Base-by-base conservation (phyloP, 192 early-diverging fungal genomes). In the Thamnidium elegans region DNA sequence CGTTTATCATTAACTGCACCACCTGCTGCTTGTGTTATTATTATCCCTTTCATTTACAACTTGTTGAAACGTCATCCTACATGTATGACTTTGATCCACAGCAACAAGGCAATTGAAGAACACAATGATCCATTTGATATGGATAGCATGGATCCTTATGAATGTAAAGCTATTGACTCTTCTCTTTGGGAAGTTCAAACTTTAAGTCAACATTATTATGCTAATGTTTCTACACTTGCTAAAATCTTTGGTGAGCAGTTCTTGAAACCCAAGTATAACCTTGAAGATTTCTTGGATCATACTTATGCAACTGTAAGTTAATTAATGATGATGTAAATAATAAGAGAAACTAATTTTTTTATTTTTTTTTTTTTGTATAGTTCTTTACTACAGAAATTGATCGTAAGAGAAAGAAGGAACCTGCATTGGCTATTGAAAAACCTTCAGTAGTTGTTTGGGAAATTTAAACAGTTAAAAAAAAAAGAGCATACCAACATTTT, bases 241-340 rank as follows among this genome's bases (percentile, higher is more conserved):
- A 82, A 84, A 50, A 83, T 94, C 7, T 98, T 98, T 53, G 79
- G 84, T 71, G 92, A 97, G 62, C 89, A 91, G 31, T 90, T 99
- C 66, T 85, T 88, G 20, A 94, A 94, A 71, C 89, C 90, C 3
- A 73, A 78, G 30, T 99, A 92, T 69, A 83, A 89, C 69, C 75
- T 99, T 56, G 97, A 99, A 73, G 95, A 97, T 72, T 99, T 97
- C 76, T 81, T 98, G 77, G 97, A 99, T 68, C 90, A 94, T 69
- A 93, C 90, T 1, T 93, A 91, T 74, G 53, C 77, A 1, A 90
- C 87, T 8, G 79, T 78, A 70, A 67, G 67, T 67, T 23, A 31
- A 11, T 13, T 10, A 1, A 20, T 34, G 2, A 20, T 14, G 11
- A 21, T 50, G 1, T 7, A 15, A 19, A 50, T 21, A 59, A 51